Percentiles rank a stretch among this genome's conserved stretches.
Conservation (phyloP, 176 grass and related monocot genomes). For the Carex myosuroides region DNA sequence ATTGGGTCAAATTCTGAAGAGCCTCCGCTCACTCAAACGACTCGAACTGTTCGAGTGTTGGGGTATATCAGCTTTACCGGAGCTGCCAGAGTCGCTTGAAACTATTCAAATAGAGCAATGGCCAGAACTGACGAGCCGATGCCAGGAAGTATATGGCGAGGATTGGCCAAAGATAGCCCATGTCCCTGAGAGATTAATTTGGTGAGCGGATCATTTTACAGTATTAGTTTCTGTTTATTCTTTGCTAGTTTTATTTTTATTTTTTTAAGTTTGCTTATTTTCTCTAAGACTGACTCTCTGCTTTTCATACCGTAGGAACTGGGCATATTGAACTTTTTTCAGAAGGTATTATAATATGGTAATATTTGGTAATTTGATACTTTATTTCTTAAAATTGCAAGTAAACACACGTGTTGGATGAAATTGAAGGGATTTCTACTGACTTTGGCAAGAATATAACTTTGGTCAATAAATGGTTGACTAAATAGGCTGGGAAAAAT, state of each 20-base stretch:
- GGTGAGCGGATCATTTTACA: not conserved
- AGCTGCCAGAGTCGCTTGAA: slow-evolving; percentile 9
- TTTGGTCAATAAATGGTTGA: not conserved
- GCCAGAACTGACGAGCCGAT: slow-evolving; percentile 12
- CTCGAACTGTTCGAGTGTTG: slow-evolving; percentile 9
- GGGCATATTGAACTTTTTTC: not conserved
- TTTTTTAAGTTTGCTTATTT: not conserved
- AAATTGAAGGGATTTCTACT: not conserved
- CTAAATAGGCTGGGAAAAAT: not conserved
- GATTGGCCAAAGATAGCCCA: slow-evolving; percentile 24
- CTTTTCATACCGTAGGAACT: not conserved
- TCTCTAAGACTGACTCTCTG: not conserved
- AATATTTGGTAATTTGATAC: not conserved
- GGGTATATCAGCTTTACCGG: slow-evolving; percentile 9
- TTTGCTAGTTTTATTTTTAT: not conserved
- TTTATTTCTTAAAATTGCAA: not conserved
- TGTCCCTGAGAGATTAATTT: slow-evolving; percentile 18
- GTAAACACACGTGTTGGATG: not conserved
- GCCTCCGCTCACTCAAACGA: not conserved
- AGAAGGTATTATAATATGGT: not conserved
- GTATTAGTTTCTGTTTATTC: not conserved
- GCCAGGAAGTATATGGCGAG: slow-evolving; percentile 8
- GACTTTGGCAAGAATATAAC: not conserved
- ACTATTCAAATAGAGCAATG: slow-evolving; percentile 22
- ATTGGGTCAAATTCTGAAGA: slow-evolving; percentile 1